A percentile compares a stretch with the other conserved stretches of the same genome.
Conservation (phyloP, 352 stramenopile genomes). For the Plasmopara halstedii region DNA sequence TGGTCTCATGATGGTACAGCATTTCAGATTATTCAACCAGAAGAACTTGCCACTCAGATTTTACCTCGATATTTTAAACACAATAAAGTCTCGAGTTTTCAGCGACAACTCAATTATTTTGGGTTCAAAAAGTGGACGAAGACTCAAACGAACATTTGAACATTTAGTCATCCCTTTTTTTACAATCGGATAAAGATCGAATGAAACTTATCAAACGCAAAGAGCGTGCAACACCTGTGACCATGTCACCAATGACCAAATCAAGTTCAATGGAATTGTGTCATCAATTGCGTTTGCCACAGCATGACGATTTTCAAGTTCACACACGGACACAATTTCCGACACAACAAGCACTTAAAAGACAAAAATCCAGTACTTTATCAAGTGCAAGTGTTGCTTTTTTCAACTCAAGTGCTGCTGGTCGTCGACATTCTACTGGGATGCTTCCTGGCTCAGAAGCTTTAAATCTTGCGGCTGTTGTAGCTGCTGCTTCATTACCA, state of each 20-base stretch:
- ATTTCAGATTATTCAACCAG: slow-evolving; percentile 62
- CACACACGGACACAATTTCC: slow-evolving; percentile 20
- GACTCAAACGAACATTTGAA: slow-evolving; percentile 68
- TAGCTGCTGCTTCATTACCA: slow-evolving; percentile 8
- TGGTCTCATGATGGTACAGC: slow-evolving; percentile 64
- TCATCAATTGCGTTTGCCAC: background rate
- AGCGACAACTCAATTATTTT: slow-evolving; percentile 76
- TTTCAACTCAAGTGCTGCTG: slow-evolving; percentile 23
- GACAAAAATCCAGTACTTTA: slow-evolving; percentile 32
- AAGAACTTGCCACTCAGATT: slow-evolving; percentile 46
- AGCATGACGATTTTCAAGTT: no score
- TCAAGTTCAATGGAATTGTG: slow-evolving; percentile 13
- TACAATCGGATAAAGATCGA: slow-evolving; percentile 46
- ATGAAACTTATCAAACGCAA: slow-evolving; percentile 77
- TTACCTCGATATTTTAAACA: slow-evolving; percentile 74
- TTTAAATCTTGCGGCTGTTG: slow-evolving; percentile 21
- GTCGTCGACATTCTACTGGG: slow-evolving; percentile 39
- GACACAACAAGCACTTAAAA: slow-evolving; percentile 26
- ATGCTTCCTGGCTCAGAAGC: slow-evolving; percentile 31
- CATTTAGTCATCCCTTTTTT: slow-evolving; percentile 68
- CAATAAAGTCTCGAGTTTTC: slow-evolving; percentile 76
- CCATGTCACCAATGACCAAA: slow-evolving; percentile 12
- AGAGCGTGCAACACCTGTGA: slow-evolving; percentile 24
- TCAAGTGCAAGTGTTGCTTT: slow-evolving; percentile 20
- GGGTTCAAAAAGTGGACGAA: slow-evolving; percentile 81